Evolutionary conservation across 2,329 filamentous ascomycete genomes (phyloP), one percentile per base, ranked within the genome.

Genomic region (Fusarium brevicatenulatum): DNA sequence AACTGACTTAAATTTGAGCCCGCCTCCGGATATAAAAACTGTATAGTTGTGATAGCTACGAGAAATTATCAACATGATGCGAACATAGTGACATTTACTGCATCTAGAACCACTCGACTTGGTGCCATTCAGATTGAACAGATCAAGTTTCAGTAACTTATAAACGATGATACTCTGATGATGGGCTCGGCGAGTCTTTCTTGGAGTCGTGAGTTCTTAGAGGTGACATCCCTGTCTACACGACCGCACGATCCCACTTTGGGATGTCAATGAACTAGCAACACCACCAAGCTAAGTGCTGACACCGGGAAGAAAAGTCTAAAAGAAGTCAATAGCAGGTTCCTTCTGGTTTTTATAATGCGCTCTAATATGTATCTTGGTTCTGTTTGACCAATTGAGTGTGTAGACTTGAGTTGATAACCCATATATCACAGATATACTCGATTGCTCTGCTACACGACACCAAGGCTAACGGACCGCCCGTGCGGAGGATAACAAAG

Each of bases 221-320:
- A 36, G n/a, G 16, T 37, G n/a, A 43, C 40, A 67, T 37, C 66
- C 58, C 52, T 69, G 66, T 65, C 58, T 36, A 69, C 47, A 43
- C 28, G 46, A 63, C 58, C 39, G 50, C 64, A 50, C 50, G 66
- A 57, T 63, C 64, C 66, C 66, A 69, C 65, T 56, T 65, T 43
- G 52, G 55, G 43, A 67, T 65, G 18, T 43, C 34, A 46, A 52
- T 47, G 46, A 69, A 69, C 66, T 69, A 69, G 65, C 65, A 69
- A 70, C 52, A 69, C 66, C 50, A 64, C 36, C 40, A 47, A 57
- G 63, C 61, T 67, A 44, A 47, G 58, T 58, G 58, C 65, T 69
- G 65, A 69, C 58, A 53, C 36, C 54, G 25, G 25, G 46, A 56
- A 54, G 58, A 37, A 34, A 70, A 49, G n/a, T 32, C 13, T n/a